Evolutionary conservation across 805 yeast species (phyloP), one percentile per base, ranked within the genome.

Genomic region (Spathaspora girioi): DNA sequence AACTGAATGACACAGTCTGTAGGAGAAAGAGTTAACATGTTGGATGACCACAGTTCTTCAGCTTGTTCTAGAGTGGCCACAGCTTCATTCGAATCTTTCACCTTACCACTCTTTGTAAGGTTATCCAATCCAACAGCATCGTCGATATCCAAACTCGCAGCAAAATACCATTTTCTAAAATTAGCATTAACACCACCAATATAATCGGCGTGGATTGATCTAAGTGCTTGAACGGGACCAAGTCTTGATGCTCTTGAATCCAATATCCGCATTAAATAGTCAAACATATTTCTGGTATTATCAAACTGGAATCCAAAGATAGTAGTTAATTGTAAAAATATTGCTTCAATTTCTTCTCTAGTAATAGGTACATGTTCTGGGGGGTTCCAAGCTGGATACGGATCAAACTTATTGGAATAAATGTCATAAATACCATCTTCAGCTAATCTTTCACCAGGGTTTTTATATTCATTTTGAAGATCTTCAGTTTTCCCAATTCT

Each of bases 141-240:
- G 50, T 80, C 82, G 38, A 80, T 64, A 67, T 87, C 91, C 70
- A 86, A 72, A 54, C 80, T 82, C 2, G 89, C 81, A 1, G 90
- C 89, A 68, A 87, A 84, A 59, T 84, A 86, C 94, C 94, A 87
- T 57, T 83, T 86, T 53, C 78, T 76, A 62, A 80, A 87, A 60
- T 87, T 87, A 1, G 93, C 73, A 57, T 83, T 80, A 3, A 75
- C 59, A 0, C 93, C 94, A 2, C 90, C 89, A 60, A 87, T 82
- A 60, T 86, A 87, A 62, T 87, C 93, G 1, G 85, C 84, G 64
- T 87, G 92, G 9, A 87, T 59, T 0, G 87, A 73, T 48, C 71
- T 68, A 43, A 87, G 72, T 0, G 92, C 89, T 20, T 69, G 70
- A 4, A 52, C 55, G 0, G 88, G 80, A 1, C 78, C 73, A 80